Conservation (phyloP, 306 rosid species). For the peach (Prunus persica) region DNA sequence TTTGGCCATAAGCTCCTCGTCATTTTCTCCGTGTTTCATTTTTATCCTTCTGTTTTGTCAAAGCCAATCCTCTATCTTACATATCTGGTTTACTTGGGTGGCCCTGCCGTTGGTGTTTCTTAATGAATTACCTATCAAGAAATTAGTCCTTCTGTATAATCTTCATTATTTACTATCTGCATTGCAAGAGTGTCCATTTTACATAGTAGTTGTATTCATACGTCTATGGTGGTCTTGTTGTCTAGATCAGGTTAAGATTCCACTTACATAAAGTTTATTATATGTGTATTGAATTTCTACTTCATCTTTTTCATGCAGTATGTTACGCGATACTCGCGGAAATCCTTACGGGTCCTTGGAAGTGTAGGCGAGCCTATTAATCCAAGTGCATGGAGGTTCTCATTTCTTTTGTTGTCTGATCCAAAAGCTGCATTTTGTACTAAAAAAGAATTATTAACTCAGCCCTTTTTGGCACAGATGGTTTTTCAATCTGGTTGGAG, state of each 20-base stretch:
- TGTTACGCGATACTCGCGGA: slow-evolving; percentile 81
- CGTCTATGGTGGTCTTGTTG: background rate
- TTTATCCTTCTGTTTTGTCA: background rate
- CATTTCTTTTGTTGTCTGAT: slow-evolving; percentile 6
- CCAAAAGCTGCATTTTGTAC: background rate
- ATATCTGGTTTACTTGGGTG: background rate
- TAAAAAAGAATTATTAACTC: slow-evolving; percentile 1
- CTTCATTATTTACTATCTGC: slow-evolving; percentile 1
- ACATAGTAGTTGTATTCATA: background rate
- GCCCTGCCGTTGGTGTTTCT: background rate
- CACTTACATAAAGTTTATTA: background rate
- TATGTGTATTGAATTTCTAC: background rate
- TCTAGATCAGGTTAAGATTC: background rate
- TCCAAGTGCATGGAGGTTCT: slow-evolving; percentile 99
- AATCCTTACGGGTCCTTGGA: slow-evolving; percentile 87
- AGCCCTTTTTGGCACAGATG: slow-evolving; percentile 57
- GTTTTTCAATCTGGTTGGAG: slow-evolving; percentile 91
- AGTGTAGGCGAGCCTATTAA: slow-evolving; percentile 99
- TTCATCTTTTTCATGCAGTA: slow-evolving; percentile 49
- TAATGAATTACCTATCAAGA: background rate
- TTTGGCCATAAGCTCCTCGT: background rate
- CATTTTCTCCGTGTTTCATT: background rate
- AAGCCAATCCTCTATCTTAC: background rate
- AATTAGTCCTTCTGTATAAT: background rate
- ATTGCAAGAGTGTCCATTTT: background rate